Conservation (phyloP, 2,329 filamentous ascomycete genomes). For the Metarhizium brunneum region DNA sequence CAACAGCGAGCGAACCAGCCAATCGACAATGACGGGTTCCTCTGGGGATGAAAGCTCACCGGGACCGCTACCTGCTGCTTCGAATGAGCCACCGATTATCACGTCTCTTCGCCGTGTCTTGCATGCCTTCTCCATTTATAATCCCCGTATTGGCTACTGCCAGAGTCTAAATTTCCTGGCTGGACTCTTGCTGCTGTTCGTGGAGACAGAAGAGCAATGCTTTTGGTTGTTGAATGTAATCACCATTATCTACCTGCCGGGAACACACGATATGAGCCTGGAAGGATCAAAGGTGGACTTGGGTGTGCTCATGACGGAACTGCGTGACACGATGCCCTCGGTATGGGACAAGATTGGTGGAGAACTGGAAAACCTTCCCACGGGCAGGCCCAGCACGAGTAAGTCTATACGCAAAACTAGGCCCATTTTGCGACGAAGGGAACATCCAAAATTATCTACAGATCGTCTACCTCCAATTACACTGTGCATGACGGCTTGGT, state of each 20-base stretch:
- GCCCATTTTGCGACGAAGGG: constrained; percentile 30
- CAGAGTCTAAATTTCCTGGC: constrained; percentile 94
- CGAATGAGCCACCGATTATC: constrained; percentile 67
- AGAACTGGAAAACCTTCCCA: constrained; percentile 51
- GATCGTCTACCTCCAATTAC: constrained; percentile 76
- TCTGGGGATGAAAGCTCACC: constrained; percentile 25
- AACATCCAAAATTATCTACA: constrained; percentile 29
- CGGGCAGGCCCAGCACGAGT: constrained; percentile 25
- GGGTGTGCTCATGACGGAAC: constrained; percentile 79
- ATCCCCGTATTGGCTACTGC: constrained; percentile 87
- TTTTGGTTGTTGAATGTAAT: constrained; percentile 94
- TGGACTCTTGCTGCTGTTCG: constrained; percentile 79
- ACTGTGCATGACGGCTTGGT: constrained; percentile 90
- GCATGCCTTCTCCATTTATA: constrained; percentile 83
- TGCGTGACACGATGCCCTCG: constrained; percentile 71
- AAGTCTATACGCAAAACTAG: constrained; percentile 26
- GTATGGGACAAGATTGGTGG: constrained; percentile 85
- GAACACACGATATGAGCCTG: constrained; percentile 82
- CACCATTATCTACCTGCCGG: constrained; percentile 77
- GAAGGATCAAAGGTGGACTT: constrained; percentile 92
- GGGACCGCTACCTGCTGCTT: constrained; percentile 21
- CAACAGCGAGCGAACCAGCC: constrained; percentile 23
- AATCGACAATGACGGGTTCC: constrained; percentile 26
- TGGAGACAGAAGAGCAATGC: constrained; percentile 77
- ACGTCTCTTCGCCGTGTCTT: constrained; percentile 74